These are phyloP conservation scores for Candida silvicultrix DNA, from an alignment of 805 yeast species.

Conservation along the genomic window DNA sequence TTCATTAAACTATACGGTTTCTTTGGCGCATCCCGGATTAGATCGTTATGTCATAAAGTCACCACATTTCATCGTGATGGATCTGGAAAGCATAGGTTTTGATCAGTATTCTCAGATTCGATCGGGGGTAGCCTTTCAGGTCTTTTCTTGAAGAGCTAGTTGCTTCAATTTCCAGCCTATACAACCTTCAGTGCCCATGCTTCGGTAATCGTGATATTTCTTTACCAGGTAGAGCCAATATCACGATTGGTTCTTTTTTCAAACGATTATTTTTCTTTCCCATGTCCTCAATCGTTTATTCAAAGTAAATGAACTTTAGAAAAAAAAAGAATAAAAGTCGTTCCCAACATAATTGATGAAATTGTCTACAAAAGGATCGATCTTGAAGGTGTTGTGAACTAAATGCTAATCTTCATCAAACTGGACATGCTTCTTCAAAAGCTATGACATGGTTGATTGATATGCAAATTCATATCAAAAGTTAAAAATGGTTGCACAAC, in stretches of 20 bases:
- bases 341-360: slow-evolving; percentile 5
- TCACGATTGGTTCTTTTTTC: slow-evolving; percentile 12
- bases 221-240: background rate
- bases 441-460: no score
- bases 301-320: no score
- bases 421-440: no score
- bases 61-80: background rate
- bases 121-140: no score
- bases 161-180: background rate
- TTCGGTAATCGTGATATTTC: background rate
- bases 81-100: background rate
- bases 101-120: background rate
- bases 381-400: background rate
- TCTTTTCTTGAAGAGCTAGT: background rate
- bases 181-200: background rate
- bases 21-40: background rate
- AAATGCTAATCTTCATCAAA: no score
- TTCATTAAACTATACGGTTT: background rate
- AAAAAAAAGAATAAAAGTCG: slow-evolving; percentile 17
- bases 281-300: background rate
- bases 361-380: slow-evolving; percentile 15
- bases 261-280: slow-evolving; percentile 10
- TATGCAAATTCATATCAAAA: background rate
- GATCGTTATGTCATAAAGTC: background rate
- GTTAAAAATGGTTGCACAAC: background rate